phyloP scores from a whole-genome alignment of 805 yeast genomes.

The Wickerhamiella allomyrinae region DNA sequence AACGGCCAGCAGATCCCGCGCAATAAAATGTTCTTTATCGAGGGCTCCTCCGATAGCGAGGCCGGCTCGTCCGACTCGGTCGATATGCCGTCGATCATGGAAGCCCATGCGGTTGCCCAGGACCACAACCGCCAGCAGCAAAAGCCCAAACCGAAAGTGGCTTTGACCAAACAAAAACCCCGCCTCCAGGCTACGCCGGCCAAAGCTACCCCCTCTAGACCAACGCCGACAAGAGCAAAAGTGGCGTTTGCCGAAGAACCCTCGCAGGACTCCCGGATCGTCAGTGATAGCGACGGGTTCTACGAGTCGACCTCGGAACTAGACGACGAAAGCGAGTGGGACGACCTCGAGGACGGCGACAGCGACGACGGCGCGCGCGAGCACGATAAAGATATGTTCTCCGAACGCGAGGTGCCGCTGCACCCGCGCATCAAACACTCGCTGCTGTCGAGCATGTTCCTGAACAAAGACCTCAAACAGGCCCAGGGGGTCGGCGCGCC shows the following conservation, averaged over 20 bases:
- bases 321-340: constrained; percentile 19
- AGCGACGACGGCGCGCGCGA: constrained; percentile 23
- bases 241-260: constrained; percentile 9
- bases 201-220: neutral
- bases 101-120: constrained; percentile 5
- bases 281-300: constrained; percentile 12
- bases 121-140: constrained; percentile 7
- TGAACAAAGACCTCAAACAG: constrained; percentile 18
- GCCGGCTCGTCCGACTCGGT: constrained; percentile 14
- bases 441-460: constrained; percentile 26
- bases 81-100: constrained; percentile 1
- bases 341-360: constrained; percentile 12
- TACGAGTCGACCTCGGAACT: constrained; percentile 22
- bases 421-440: constrained; percentile 25
- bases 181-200: neutral
- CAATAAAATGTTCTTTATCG: constrained; percentile 28
- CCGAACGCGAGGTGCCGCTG: constrained; percentile 19
- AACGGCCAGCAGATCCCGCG: constrained; percentile 16
- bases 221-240: constrained; percentile 3
- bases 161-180: neutral
- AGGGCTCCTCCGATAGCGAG: constrained; percentile 25
- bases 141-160: neutral
- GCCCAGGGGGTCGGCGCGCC: neutral
- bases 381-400: constrained; percentile 22
- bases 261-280: constrained; percentile 5